Base-by-base conservation (phyloP, 441 rosid genomes). In the Adansonia gregorii region DNA sequence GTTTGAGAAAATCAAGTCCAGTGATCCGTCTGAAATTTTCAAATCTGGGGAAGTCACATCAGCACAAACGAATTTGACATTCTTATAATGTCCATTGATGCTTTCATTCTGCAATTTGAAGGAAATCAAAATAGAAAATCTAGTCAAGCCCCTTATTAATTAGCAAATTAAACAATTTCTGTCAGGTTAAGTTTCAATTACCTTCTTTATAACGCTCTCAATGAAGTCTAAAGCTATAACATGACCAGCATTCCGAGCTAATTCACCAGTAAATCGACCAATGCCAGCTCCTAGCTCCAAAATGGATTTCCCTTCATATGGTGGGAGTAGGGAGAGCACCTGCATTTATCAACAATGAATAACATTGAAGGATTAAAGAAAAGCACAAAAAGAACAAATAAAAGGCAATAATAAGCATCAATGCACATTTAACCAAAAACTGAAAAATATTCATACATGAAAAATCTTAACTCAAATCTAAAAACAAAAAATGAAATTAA, bases 221-320 rank as follows among this genome's bases (percentile, higher is more conserved):
- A 94, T 96, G 89, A 94, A 96, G 82, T 96, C 99, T 73, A 96
- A 60, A 78, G 99, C 99, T 78, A 91, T 73, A 66, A 94, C 87
- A 67, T 89, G 89, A 69, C 89, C 93, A 73, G 98, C 99, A 74
- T 93, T 91, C 85, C 83, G 79, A 61, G 97, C 98, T 60, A 94
- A 71, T 69, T 94, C 97, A 61, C 98, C 91, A 51, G 98, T 96
- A 82, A 96, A 96, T 58, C 99, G 92, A 71, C 99, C 98, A 20
- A 95, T 94, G 10, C 72, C 72, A 67, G 72, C 72, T 67, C 72
- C 99, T 67, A 96, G 87, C 75, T 96, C 98, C 85, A 96, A 74
- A 48, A 94, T 88, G 8, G 92, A 31, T 79, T 94, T 96, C 3
- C 98, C 98, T 70, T 90, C 97, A 43, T 86, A 90, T 2, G 88